A percentile compares a stretch with the other conserved stretches of the same genome.
Conservation (phyloP, 257 asterid genomes). For the Linderniella brevidens region DNA sequence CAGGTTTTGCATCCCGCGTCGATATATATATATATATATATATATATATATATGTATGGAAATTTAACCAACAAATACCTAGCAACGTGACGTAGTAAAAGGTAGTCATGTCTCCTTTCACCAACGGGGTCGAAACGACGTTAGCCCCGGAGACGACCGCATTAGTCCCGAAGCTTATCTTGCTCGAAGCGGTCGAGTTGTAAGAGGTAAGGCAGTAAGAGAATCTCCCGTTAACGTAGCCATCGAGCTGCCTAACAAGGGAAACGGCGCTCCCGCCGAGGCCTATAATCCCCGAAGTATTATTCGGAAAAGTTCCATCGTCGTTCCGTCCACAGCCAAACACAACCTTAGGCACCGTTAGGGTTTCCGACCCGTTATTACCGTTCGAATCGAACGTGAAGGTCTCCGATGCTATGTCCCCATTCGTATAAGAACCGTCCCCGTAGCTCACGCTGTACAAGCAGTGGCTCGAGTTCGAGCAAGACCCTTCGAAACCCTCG, state of each 20-base stretch:
- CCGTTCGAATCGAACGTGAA: no score
- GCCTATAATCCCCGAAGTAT: not conserved
- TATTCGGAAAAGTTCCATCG: not conserved
- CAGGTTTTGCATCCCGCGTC: no score
- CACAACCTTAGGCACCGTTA: not conserved
- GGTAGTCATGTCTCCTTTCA: not conserved
- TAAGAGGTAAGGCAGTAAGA: not conserved
- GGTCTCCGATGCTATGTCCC: not conserved
- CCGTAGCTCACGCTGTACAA: not conserved
- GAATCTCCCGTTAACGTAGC: not conserved
- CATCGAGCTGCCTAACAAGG: not conserved
- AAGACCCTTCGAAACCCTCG: not conserved
- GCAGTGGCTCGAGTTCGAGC: not conserved
- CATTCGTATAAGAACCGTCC: not conserved
- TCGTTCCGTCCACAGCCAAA: conserved; percentile 1
- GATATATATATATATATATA: no score
- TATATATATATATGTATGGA: no score
- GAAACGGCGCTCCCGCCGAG: not conserved
- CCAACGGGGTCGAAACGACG: not conserved
- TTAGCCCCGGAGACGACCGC: not conserved
- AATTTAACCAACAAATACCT: no score
- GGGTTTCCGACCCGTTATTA: not conserved
- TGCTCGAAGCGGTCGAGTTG: not conserved
- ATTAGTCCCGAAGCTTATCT: not conserved
- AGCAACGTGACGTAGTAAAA: no score